Conservation (phyloP, 495 filamentous ascomycete genomes). For the Penicillium cinerascens region DNA sequence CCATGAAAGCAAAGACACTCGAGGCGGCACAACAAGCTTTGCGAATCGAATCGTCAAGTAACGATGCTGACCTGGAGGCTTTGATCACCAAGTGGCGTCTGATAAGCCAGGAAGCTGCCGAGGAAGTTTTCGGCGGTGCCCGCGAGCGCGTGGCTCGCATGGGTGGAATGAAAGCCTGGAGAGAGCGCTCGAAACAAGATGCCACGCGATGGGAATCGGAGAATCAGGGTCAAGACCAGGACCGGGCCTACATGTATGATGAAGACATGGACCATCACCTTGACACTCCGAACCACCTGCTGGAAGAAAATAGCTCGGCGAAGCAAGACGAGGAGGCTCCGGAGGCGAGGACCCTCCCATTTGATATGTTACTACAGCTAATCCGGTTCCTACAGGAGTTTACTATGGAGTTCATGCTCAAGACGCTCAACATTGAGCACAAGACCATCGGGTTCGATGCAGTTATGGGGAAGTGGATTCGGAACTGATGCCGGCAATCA, state of each 20-base stretch:
- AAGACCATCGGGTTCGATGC: constrained; percentile 61
- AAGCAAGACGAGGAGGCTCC: constrained; percentile 29
- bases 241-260: constrained; percentile 13
- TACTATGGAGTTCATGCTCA: constrained; percentile 71
- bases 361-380: not conserved
- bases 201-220: constrained; percentile 32
- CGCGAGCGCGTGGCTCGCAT: constrained; percentile 45
- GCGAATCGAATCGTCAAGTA: constrained; percentile 41
- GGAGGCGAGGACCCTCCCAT: constrained; percentile 28
- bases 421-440: constrained; percentile 61
- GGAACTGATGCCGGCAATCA: constrained; percentile 3
- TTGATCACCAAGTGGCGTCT: constrained; percentile 48
- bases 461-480: constrained; percentile 51
- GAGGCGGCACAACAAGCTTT: constrained; percentile 50
- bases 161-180: constrained; percentile 58
- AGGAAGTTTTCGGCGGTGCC: constrained; percentile 46
- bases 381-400: constrained; percentile 48
- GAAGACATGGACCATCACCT: not conserved
- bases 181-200: constrained; percentile 41
- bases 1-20: constrained; percentile 35
- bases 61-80: constrained; percentile 44
- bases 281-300: not conserved
- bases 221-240: constrained; percentile 8
- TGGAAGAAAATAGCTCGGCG: not conserved
- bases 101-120: constrained; percentile 48